Evolutionary conservation across 192 early-diverging fungal species (phyloP).

Genomic region (Cetraspora pellucida): DNA sequence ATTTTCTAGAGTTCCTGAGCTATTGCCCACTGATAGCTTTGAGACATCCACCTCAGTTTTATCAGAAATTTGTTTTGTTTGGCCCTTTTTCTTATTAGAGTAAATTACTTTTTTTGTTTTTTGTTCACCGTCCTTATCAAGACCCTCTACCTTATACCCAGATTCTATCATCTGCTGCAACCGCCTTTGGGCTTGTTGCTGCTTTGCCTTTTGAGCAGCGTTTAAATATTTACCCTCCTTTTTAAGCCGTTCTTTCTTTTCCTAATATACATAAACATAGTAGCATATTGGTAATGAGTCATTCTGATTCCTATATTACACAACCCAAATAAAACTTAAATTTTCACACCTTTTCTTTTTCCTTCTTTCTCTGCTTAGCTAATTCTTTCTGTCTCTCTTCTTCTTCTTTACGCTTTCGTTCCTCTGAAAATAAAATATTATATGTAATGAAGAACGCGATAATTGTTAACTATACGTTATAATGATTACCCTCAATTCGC

Average conservation of each 20-base stretch:
- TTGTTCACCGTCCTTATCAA: constrained; percentile 46
- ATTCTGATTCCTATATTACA: not conserved
- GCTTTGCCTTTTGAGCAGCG: constrained; percentile 87
- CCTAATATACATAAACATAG: constrained; percentile 41
- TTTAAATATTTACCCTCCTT: constrained; percentile 93
- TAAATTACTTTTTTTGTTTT: constrained; percentile 77
- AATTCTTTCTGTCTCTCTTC: constrained; percentile 80
- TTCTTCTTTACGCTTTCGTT: constrained; percentile 54
- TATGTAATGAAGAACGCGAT: not conserved
- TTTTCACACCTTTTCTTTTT: constrained; percentile 67
- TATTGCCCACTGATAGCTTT: not conserved
- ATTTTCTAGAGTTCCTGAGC: not conserved
- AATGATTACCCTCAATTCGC: constrained; percentile 30
- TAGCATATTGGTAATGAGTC: not conserved
- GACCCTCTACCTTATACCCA: constrained; percentile 76
- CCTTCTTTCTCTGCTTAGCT: constrained; percentile 74
- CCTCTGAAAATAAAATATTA: constrained; percentile 12
- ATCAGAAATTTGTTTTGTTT: constrained; percentile 33
- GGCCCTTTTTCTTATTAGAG: constrained; percentile 75
- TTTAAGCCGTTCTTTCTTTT: constrained; percentile 84
- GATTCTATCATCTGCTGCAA: constrained; percentile 79
- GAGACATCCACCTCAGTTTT: not conserved
- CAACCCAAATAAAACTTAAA: not conserved
- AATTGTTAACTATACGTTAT: constrained; percentile 6
- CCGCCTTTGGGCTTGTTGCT: constrained; percentile 67